phyloP scores from a whole-genome alignment of 106 monocot species.

The Posidonia australis region DNA sequence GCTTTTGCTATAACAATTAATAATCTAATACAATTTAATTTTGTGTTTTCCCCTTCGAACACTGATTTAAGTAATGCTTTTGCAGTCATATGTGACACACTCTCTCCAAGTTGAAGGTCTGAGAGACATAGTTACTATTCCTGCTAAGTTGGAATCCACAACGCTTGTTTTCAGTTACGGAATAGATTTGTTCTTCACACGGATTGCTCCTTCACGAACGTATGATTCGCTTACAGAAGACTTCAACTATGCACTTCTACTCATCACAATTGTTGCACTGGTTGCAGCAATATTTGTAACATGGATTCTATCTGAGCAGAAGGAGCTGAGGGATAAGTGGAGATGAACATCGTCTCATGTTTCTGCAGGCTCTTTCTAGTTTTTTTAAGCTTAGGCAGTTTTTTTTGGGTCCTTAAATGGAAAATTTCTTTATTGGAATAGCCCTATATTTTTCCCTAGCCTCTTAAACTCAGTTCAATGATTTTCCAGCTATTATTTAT shows the following conservation, averaged over 20 bases:
- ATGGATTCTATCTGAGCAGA: constrained; percentile 76
- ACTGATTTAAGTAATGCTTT: constrained; percentile 2
- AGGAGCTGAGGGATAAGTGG: constrained; percentile 88
- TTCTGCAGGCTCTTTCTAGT: not conserved
- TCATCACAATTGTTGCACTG: constrained; percentile 75
- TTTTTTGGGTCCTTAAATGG: not conserved
- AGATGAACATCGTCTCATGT: constrained; percentile 24
- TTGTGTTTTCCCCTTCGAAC: not conserved
- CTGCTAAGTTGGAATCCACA: constrained; percentile 84
- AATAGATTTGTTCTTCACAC: constrained; percentile 83
- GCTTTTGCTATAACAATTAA: too few relatives aligned
- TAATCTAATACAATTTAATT: too few relatives aligned
- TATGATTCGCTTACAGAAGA: constrained; percentile 98
- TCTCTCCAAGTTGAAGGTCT: constrained; percentile 92
- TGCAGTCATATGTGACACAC: constrained; percentile 89
- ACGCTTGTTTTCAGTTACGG: constrained; percentile 85
- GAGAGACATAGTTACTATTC: constrained; percentile 61
- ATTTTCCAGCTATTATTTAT: not conserved
- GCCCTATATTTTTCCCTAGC: not conserved
- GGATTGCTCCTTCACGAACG: constrained; percentile 86
- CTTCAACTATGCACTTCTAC: constrained; percentile 85
- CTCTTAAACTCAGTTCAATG: not conserved
- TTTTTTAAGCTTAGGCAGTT: not conserved
- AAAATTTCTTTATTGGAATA: not conserved
- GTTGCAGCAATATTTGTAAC: constrained; percentile 73